Conservation (phyloP, 2,329 filamentous ascomycete species). For the Thielaviopsis populi region DNA sequence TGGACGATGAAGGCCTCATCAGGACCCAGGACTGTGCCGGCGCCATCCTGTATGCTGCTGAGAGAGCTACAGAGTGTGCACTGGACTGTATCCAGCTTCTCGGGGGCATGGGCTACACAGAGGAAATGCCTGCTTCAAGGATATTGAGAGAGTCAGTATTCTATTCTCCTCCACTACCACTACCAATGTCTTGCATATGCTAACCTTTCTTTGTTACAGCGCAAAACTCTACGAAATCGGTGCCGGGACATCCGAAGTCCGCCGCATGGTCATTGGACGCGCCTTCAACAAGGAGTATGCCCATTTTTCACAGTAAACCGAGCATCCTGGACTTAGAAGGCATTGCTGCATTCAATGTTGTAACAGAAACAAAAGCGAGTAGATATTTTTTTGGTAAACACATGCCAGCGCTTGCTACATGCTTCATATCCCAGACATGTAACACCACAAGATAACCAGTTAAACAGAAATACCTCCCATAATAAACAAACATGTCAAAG, state of each 20-base stretch:
- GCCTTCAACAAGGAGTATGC: conserved; percentile 79
- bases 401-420: neutral
- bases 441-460: no score
- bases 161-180: neutral
- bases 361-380: neutral
- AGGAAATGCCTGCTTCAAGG: conserved; percentile 82
- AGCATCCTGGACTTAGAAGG: neutral
- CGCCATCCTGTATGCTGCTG: conserved; percentile 82
- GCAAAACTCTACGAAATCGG: conserved; percentile 88
- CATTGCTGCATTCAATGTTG: neutral
- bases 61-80: conserved; percentile 73
- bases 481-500: no score
- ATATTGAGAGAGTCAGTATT: conserved; percentile 54
- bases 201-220: conserved; percentile 27
- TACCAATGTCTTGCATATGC: conserved; percentile 12
- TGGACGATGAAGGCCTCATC: conserved; percentile 62
- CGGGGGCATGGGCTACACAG: conserved; percentile 90
- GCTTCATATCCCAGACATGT: neutral
- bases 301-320: conserved; percentile 17
- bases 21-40: conserved; percentile 87
- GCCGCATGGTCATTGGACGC: conserved; percentile 85
- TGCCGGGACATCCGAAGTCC: conserved; percentile 85
- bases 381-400: neutral
- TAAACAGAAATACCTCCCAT: neutral
- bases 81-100: conserved; percentile 84